These are phyloP conservation scores for Calocera cornea DNA, from an alignment of 768 basidiomycete species.

Conservation along the genomic window DNA sequence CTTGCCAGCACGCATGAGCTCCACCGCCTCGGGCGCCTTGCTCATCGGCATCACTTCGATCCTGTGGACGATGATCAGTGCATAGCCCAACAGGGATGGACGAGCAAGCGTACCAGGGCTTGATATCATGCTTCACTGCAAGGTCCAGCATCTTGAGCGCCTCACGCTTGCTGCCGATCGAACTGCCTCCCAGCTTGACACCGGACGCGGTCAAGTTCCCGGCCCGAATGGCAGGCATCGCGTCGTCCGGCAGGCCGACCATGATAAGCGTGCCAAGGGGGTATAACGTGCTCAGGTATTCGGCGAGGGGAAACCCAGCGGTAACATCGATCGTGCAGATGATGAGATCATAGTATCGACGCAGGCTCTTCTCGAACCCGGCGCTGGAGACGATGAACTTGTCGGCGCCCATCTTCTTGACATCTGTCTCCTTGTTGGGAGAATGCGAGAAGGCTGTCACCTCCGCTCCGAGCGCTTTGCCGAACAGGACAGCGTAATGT, in stretches of 20 bases:
- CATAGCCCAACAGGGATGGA: background rate
- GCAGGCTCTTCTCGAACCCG: slow-evolving; percentile 17
- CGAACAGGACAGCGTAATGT: slow-evolving; percentile 23
- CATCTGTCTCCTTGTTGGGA: slow-evolving; percentile 25
- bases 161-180: slow-evolving; percentile 31
- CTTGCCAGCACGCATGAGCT: slow-evolving; percentile 23
- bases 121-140: slow-evolving; percentile 26
- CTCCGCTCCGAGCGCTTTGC: slow-evolving; percentile 29
- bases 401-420: slow-evolving; percentile 26
- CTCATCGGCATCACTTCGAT: slow-evolving; percentile 20
- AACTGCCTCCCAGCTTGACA: slow-evolving; percentile 6
- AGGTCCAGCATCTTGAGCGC: slow-evolving; percentile 29
- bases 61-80: background rate
- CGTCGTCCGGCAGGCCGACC: slow-evolving; percentile 27
- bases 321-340: slow-evolving; percentile 25
- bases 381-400: slow-evolving; percentile 24
- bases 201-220: background rate
- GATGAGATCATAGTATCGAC: slow-evolving; percentile 27
- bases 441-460: slow-evolving; percentile 29
- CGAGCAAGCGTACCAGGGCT: slow-evolving; percentile 16
- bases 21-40: slow-evolving; percentile 21
- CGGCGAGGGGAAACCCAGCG: slow-evolving; percentile 22
- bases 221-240: background rate
- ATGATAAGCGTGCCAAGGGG: slow-evolving; percentile 25
- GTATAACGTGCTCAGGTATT: slow-evolving; percentile 24